Evolutionary conservation across 257 asterid species (phyloP).

Genomic region (Solanum paucissectum): DNA sequence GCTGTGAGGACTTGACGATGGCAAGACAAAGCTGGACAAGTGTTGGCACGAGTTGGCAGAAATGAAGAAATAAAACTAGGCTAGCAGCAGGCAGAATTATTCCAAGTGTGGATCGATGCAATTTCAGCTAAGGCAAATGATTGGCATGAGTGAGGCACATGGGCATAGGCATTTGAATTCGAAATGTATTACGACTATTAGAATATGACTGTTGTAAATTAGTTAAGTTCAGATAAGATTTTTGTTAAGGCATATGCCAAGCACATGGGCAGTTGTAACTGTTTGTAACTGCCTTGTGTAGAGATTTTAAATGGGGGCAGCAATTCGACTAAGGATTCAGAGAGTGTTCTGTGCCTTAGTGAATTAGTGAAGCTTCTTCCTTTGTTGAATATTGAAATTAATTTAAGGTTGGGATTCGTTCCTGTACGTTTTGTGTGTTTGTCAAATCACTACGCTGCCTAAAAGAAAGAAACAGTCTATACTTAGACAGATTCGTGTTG

Average conservation of each 20-base stretch:
- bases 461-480: neutral
- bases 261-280: neutral
- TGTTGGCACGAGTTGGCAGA: neutral
- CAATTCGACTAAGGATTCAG: neutral
- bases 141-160: neutral
- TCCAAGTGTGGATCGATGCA: neutral
- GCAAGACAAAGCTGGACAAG: neutral
- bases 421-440: neutral
- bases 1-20: neutral
- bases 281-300: neutral
- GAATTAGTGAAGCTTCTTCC: neutral
- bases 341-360: neutral
- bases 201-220: neutral
- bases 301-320: neutral
- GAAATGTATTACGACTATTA: neutral
- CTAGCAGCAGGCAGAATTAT: neutral
- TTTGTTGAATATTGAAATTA: neutral
- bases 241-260: neutral
- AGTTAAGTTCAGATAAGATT: neutral
- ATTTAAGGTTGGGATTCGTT: neutral
- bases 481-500: neutral
- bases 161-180: neutral
- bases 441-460: neutral
- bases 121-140: neutral
- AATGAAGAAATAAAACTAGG: neutral